Evolutionary conservation across 441 rosid species (phyloP).

Genomic region (Bocquillonia castaneifolia): DNA sequence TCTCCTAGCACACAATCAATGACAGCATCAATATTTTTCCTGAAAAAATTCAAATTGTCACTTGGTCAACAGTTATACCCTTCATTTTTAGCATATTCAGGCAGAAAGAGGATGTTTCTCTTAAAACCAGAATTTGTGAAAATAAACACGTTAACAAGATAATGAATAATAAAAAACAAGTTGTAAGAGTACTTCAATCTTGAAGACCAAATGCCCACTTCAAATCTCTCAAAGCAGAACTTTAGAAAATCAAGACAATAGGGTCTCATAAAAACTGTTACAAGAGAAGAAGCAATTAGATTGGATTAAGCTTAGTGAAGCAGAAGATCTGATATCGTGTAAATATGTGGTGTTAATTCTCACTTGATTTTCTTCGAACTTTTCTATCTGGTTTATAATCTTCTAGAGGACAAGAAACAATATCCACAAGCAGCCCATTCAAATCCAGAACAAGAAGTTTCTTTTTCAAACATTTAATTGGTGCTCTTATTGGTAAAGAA

Average conservation of each 20-base stretch:
- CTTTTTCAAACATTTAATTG: slow-evolving; percentile 25
- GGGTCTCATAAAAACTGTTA: slow-evolving; percentile 70
- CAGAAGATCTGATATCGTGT: slow-evolving; percentile 6
- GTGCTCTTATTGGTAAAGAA: slow-evolving; percentile 22
- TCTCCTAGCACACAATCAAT: slow-evolving; percentile 63
- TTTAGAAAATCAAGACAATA: slow-evolving; percentile 57
- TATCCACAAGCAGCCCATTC: slow-evolving; percentile 78
- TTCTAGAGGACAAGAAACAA: slow-evolving; percentile 43
- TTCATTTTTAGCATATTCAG: background rate
- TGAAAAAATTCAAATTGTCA: slow-evolving; percentile 26
- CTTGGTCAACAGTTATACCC: background rate
- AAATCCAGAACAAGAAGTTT: slow-evolving; percentile 76
- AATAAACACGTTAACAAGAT: background rate
- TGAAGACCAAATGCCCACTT: slow-evolving; percentile 87
- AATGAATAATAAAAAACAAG: background rate
- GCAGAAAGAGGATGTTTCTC: background rate
- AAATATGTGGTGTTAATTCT: slow-evolving; percentile 14
- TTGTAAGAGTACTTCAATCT: slow-evolving; percentile 40
- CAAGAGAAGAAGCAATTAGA: slow-evolving; percentile 13
- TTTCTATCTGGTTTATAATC: slow-evolving; percentile 42
- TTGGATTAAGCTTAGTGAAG: background rate
- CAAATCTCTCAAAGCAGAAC: slow-evolving; percentile 82
- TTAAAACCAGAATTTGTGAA: background rate
- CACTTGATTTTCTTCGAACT: slow-evolving; percentile 54
- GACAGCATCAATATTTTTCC: slow-evolving; percentile 53